These are phyloP conservation scores for Penicillium bovifimosum DNA, from an alignment of 495 filamentous ascomycete genomes.

Conservation along the genomic window DNA sequence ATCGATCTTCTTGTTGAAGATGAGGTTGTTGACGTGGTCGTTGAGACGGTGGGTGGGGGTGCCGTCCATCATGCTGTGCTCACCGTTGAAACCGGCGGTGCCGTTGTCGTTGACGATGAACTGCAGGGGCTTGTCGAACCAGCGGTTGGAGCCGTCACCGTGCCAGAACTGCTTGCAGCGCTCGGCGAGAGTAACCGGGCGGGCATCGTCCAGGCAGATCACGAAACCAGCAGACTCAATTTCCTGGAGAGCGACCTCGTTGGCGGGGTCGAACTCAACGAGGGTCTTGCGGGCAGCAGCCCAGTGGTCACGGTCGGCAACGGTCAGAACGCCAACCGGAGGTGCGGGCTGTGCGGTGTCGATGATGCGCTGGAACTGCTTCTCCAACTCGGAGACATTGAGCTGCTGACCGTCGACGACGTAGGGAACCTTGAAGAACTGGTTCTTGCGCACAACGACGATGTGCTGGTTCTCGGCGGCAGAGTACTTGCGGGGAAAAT, in stretches of 20 bases:
- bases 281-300: constrained; percentile 75
- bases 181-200: constrained; percentile 91
- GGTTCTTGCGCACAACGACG: constrained; percentile 86
- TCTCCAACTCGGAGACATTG: constrained; percentile 80
- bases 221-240: constrained; percentile 92
- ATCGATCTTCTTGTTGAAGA: constrained; percentile 88
- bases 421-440: constrained; percentile 83
- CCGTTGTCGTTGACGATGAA: constrained; percentile 99
- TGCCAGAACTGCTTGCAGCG: constrained; percentile 97
- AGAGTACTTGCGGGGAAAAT: constrained; percentile 78
- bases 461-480: constrained; percentile 75
- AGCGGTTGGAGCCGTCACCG: constrained; percentile 91
- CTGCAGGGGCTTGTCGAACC: constrained; percentile 97
- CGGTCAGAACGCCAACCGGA: constrained; percentile 79
- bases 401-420: constrained; percentile 75
- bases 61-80: constrained; percentile 99
- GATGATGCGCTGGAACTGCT: constrained; percentile 81
- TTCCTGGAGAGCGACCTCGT: constrained; percentile 66
- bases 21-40: constrained; percentile 83
- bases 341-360: constrained; percentile 63
- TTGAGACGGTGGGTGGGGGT: constrained; percentile 95
- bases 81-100: constrained; percentile 94
- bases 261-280: constrained; percentile 66
- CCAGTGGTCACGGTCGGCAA: constrained; percentile 91
- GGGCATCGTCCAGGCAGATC: constrained; percentile 88